A percentile compares a stretch with the other conserved stretches of the same genome.
These are phyloP conservation scores for Backusella parvicylindrica DNA, from an alignment of 192 early-diverging fungal species.

Conservation along the genomic window DNA sequence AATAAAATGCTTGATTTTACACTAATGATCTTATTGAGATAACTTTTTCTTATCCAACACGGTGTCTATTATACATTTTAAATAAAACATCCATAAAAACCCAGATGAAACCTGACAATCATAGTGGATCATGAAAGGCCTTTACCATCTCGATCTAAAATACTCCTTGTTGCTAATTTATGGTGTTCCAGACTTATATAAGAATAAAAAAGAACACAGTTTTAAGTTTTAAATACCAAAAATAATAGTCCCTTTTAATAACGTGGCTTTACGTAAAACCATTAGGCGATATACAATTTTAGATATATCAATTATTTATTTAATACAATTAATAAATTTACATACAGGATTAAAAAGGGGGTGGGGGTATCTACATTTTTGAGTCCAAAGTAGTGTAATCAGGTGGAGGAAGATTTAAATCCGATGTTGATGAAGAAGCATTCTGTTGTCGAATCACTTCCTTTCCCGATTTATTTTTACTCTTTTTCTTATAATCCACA, in stretches of 20 bases:
- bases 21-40: too few relatives aligned
- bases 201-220: background rate
- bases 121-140: too few relatives aligned
- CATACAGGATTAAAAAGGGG: background rate
- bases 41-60: too few relatives aligned
- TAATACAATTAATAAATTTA: background rate
- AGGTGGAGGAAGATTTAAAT: background rate
- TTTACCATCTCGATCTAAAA: background rate
- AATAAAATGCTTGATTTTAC: too few relatives aligned
- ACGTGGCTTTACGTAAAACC: too few relatives aligned
- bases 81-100: background rate
- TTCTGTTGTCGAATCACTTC: constrained; percentile 6
- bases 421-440: background rate
- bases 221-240: background rate
- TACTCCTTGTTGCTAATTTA: background rate
- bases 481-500: constrained; percentile 24
- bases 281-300: too few relatives aligned
- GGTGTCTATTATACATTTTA: too few relatives aligned
- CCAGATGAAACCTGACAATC: background rate
- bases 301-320: too few relatives aligned
- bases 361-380: background rate
- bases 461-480: background rate
- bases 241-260: background rate
- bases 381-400: background rate
- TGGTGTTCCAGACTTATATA: background rate